phyloP scores from a whole-genome alignment of 345 rosid genomes.

The Heritiera fomes region DNA sequence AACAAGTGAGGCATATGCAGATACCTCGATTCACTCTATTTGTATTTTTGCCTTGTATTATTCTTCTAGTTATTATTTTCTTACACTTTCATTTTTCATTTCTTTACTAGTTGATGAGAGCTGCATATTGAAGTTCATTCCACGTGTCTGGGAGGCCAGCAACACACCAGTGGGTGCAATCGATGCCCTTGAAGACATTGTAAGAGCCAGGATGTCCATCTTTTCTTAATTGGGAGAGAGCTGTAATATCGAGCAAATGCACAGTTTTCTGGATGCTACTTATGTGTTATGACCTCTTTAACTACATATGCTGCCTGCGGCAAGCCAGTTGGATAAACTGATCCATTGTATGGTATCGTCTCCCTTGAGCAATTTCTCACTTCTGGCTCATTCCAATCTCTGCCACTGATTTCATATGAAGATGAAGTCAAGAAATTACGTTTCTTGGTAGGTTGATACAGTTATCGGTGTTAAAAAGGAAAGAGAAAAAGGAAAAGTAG shows the following conservation, averaged over 20 bases:
- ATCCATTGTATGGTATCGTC: conserved; percentile 41
- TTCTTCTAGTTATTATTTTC: no score
- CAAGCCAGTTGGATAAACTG: conserved; percentile 36
- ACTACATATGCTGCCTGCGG: conserved; percentile 43
- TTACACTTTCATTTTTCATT: background rate
- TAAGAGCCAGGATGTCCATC: conserved; percentile 63
- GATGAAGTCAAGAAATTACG: no score
- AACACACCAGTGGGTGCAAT: conserved; percentile 78
- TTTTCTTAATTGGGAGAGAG: conserved; percentile 63
- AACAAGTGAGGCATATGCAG: no score
- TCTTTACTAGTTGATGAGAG: conserved; percentile 28
- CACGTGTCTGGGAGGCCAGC: conserved; percentile 66
- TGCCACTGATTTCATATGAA: conserved; percentile 37
- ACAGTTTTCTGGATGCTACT: conserved; percentile 43
- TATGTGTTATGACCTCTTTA: conserved; percentile 41
- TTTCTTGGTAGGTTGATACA: no score
- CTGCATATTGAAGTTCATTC: conserved; percentile 55
- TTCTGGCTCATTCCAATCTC: conserved; percentile 54
- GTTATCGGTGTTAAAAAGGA: no score
- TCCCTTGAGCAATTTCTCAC: conserved; percentile 49
- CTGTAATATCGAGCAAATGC: conserved; percentile 57
- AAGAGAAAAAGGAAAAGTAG: no score
- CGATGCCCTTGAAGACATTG: conserved; percentile 56
- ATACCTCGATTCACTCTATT: no score
- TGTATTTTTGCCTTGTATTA: no score